Conservation (phyloP, 78 protist genomes). For the Acrasis kona region DNA sequence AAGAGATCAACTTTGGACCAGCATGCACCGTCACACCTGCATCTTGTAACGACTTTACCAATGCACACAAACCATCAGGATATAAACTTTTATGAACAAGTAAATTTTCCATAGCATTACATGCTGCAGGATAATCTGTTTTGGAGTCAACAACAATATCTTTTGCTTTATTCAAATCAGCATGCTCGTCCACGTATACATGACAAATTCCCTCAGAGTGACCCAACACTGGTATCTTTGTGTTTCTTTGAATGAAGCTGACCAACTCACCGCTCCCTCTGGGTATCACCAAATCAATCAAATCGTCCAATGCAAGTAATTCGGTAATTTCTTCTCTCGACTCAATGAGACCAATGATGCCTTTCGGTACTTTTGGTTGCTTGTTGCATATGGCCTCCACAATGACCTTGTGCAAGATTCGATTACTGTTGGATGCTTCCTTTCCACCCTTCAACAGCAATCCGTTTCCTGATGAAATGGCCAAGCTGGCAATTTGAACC, state of each 20-base stretch:
- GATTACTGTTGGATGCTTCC: slow-evolving; percentile 43
- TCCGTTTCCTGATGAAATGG: slow-evolving; percentile 36
- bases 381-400: background rate
- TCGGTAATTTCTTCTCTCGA: slow-evolving; percentile 4
- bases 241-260: slow-evolving; percentile 12
- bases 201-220: slow-evolving; percentile 76
- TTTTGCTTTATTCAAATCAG: slow-evolving; percentile 11
- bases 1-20: background rate
- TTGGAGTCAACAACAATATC: slow-evolving; percentile 50
- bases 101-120: slow-evolving; percentile 75
- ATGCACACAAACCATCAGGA: background rate
- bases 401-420: background rate
- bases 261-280: slow-evolving; percentile 64
- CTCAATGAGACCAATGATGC: background rate
- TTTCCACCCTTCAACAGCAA: slow-evolving; percentile 61
- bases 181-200: slow-evolving; percentile 33
- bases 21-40: background rate
- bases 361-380: background rate
- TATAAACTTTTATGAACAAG: slow-evolving; percentile 32
- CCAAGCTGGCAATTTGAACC: slow-evolving; percentile 32
- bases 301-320: slow-evolving; percentile 6
- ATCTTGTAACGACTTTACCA: background rate
- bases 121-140: slow-evolving; percentile 68
- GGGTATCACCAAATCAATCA: slow-evolving; percentile 77
- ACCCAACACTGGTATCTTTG: slow-evolving; percentile 74